A percentile compares a stretch with the other conserved stretches of the same genome.
Conservation (phyloP, 305 asterid genomes). For the Andrographis paniculata region DNA sequence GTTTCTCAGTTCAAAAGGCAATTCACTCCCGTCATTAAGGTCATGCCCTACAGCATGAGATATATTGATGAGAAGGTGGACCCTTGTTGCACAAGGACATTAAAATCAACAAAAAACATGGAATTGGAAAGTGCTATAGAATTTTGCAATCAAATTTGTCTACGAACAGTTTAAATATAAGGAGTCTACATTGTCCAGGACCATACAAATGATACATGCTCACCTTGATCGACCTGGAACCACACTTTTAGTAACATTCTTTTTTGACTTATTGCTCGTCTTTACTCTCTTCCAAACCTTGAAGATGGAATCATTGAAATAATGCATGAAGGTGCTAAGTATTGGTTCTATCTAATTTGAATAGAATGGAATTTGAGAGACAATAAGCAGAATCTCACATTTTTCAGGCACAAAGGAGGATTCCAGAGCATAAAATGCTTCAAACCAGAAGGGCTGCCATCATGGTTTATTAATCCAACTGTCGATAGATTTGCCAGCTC, state of each 20-base stretch:
- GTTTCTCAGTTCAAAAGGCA: too few relatives aligned
- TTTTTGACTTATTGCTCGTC: conserved; percentile 29
- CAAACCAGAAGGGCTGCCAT: conserved; percentile 93
- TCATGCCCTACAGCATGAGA: too few relatives aligned
- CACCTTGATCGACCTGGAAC: conserved; percentile 80
- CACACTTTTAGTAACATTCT: conserved; percentile 34
- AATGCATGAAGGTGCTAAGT: conserved; percentile 5
- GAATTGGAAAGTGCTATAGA: too few relatives aligned
- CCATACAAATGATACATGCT: conserved; percentile 7
- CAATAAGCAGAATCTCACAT: conserved; percentile 41
- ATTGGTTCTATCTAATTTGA: conserved; percentile 9
- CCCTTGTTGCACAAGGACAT: too few relatives aligned
- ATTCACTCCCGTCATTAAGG: too few relatives aligned
- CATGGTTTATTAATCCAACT: conserved; percentile 66
- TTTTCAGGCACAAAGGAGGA: conserved; percentile 73
- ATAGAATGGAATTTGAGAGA: conserved; percentile 13
- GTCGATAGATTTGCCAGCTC: conserved; percentile 63
- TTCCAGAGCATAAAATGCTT: conserved; percentile 90
- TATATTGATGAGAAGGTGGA: too few relatives aligned
- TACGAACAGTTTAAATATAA: conserved; percentile 1
- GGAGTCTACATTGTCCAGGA: conserved; percentile 12
- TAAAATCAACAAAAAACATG: too few relatives aligned
- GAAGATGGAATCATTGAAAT: conserved; percentile 16
- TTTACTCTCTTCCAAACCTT: conserved; percentile 53
- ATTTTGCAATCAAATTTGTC: conserved; percentile 2